Conservation (phyloP, 1,284 basidiomycete species). For the Amylostereum areolatum region DNA sequence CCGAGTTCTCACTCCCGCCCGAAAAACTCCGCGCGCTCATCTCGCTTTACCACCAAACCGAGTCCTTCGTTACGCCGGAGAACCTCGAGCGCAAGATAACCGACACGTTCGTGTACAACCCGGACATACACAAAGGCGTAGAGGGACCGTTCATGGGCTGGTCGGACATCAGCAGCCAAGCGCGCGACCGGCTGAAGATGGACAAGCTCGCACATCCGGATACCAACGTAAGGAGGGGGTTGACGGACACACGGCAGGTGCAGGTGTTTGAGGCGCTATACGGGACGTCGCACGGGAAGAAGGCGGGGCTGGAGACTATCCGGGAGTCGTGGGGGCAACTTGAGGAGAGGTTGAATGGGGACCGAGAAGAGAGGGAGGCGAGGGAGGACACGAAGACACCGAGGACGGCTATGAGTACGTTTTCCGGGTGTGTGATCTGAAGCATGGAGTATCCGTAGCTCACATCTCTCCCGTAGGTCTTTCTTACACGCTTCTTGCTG, state of each 20-base stretch:
- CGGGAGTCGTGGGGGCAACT: slow-evolving; percentile 38
- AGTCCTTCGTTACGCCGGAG: slow-evolving; percentile 61
- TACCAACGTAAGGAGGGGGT: no score
- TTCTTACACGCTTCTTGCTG: no score
- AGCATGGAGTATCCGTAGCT: no score
- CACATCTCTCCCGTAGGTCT: no score
- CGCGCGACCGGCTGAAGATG: slow-evolving; percentile 4
- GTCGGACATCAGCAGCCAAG: slow-evolving; percentile 2
- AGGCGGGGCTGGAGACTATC: slow-evolving; percentile 51
- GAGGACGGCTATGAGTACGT: background rate
- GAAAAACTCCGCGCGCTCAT: slow-evolving; percentile 66
- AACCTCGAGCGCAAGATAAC: slow-evolving; percentile 61
- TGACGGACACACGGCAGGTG: slow-evolving; percentile 8
- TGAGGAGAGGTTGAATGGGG: slow-evolving; percentile 21
- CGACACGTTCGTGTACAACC: slow-evolving; percentile 38
- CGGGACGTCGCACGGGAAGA: slow-evolving; percentile 38
- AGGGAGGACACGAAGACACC: slow-evolving; percentile 1
- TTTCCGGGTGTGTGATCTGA: background rate
- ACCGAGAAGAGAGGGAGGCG: slow-evolving; percentile 13
- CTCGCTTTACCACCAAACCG: slow-evolving; percentile 65
- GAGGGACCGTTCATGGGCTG: slow-evolving; percentile 3
- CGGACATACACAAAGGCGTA: slow-evolving; percentile 18
- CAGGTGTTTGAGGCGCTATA: slow-evolving; percentile 52
- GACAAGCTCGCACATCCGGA: slow-evolving; percentile 2
- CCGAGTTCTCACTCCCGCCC: slow-evolving; percentile 33